Conservation (phyloP, 1,284 basidiomycete species). For the Thelephora terrestris region DNA sequence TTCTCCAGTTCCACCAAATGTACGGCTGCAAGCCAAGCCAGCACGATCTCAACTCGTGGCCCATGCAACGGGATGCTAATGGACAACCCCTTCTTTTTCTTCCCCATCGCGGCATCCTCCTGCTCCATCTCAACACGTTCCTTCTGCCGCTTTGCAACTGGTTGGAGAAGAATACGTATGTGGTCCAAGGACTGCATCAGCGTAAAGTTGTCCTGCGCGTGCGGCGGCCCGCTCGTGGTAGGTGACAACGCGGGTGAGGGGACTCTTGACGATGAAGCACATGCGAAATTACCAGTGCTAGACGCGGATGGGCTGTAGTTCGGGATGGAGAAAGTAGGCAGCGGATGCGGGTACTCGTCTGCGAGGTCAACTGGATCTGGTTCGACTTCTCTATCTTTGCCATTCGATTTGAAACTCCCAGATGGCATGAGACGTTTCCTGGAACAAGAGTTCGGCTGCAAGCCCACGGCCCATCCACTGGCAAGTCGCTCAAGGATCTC, state of each 20-base stretch:
- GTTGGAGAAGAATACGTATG: conserved; percentile 56
- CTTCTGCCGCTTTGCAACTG: conserved; percentile 48
- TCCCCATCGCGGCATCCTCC: conserved; percentile 34
- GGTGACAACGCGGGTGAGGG: conserved; percentile 13
- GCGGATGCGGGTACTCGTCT: conserved; percentile 6
- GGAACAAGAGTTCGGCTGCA: conserved; percentile 41
- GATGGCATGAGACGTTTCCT: conserved; percentile 18
- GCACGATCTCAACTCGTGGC: conserved; percentile 68
- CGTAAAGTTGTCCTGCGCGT: conserved; percentile 11
- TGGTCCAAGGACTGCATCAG: conserved; percentile 45
- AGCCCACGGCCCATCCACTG: conserved; percentile 53
- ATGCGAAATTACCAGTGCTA: neutral
- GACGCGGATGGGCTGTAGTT: conserved; percentile 5
- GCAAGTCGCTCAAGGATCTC: conserved; percentile 72
- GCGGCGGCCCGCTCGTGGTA: conserved; percentile 8
- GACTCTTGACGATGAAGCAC: neutral
- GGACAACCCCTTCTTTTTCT: conserved; percentile 45
- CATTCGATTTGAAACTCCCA: neutral
- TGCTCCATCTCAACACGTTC: conserved; percentile 40
- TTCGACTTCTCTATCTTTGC: neutral
- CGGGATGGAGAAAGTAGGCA: conserved; percentile 8
- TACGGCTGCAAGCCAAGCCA: conserved; percentile 73
- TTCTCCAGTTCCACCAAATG: conserved; percentile 60
- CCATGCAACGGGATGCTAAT: conserved; percentile 77
- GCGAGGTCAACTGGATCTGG: neutral